These are phyloP conservation scores for Penicillium sp. DNA, from an alignment of 2,329 filamentous ascomycete genomes.

Conservation along the genomic window DNA sequence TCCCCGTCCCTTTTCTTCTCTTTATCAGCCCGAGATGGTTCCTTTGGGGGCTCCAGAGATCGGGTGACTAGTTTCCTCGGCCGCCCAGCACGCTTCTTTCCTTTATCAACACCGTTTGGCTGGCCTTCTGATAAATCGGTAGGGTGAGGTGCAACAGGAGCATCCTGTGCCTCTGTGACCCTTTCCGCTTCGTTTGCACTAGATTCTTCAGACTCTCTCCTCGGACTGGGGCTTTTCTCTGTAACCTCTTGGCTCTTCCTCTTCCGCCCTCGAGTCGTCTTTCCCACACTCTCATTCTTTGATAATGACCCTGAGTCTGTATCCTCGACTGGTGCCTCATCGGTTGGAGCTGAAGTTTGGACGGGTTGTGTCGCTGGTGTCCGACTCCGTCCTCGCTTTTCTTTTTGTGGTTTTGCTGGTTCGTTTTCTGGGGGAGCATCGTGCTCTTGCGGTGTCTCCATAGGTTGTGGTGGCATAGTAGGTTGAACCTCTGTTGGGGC, in stretches of 20 bases:
- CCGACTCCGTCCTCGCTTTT: constrained; percentile 18
- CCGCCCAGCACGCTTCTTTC: constrained; percentile 24
- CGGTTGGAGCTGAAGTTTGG: not conserved
- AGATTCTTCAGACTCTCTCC: constrained; percentile 5
- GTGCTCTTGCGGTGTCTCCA: not conserved
- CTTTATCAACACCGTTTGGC: constrained; percentile 18
- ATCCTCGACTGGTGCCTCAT: not conserved
- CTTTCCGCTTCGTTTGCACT: not conserved
- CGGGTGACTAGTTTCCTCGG: constrained; percentile 12
- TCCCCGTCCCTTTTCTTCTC: constrained; percentile 1
- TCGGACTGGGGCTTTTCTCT: not conserved
- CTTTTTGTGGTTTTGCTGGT: not conserved
- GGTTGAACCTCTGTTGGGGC: not conserved
- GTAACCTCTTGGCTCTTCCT: constrained; percentile 14
- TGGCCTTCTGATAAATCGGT: constrained; percentile 4
- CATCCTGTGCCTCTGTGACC: constrained; percentile 3
- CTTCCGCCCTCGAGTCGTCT: constrained; percentile 16
- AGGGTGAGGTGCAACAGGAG: not conserved
- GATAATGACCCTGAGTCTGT: constrained; percentile 8
- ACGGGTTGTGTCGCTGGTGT: not conserved
- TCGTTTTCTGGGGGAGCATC: not conserved
- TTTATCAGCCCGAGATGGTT: not conserved
- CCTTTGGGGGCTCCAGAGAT: constrained; percentile 6
- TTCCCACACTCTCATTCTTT: constrained; percentile 1
- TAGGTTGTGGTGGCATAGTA: not conserved